Evolutionary conservation across 2,329 filamentous ascomycete genomes (phyloP).

Genomic region (Beauveria bassiana): DNA sequence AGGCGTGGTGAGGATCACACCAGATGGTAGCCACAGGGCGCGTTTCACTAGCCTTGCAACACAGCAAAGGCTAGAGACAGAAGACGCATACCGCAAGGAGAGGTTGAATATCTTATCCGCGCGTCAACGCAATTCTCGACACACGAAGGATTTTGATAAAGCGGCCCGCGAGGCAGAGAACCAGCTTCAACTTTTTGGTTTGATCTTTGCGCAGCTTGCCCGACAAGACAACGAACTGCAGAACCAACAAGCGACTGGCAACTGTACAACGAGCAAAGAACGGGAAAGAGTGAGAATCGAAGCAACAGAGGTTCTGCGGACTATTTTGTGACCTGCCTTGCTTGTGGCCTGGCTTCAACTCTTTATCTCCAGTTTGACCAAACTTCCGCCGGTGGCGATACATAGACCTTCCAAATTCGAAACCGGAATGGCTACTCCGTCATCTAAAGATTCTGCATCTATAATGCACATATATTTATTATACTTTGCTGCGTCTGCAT

Average conservation of each 20-base stretch:
- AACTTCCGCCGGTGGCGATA: background rate
- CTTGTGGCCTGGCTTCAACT: background rate
- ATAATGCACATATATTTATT: background rate
- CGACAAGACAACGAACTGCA: no score
- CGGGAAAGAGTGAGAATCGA: no score
- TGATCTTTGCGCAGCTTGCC: no score
- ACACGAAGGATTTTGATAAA: no score
- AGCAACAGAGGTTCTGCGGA: no score
- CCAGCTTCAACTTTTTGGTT: no score
- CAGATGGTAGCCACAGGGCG: background rate
- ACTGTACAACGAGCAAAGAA: no score
- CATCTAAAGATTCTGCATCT: background rate
- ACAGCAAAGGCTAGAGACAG: background rate
- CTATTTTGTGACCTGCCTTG: background rate
- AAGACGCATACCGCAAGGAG: constrained; percentile 5
- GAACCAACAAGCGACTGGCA: no score
- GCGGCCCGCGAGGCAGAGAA: no score
- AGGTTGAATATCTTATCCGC: background rate
- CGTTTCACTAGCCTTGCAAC: background rate
- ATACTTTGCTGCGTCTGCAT: background rate
- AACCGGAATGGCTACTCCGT: background rate
- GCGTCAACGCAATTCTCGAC: no score
- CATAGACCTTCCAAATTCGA: background rate
- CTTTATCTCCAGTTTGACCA: background rate
- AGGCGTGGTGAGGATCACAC: background rate